These are phyloP conservation scores for Tephrocybe rancida DNA, from an alignment of 768 basidiomycete species.

Conservation along the genomic window DNA sequence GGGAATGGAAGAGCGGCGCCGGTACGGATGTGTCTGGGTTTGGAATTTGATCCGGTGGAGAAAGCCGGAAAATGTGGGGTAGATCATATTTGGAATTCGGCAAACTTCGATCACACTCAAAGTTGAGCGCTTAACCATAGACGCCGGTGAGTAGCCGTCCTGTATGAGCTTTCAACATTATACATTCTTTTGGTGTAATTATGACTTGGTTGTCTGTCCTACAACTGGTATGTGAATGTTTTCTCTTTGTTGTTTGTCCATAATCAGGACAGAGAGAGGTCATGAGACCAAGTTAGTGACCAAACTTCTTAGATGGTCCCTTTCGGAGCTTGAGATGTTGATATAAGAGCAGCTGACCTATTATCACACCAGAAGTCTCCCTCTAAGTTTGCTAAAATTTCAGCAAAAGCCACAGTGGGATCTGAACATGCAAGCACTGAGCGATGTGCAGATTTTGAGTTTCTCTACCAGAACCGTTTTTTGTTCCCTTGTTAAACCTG, in stretches of 20 bases:
- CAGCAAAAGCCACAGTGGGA: too few species aligned
- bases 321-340: not conserved
- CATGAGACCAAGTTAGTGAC: not conserved
- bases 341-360: not conserved
- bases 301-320: not conserved
- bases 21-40: constrained; percentile 15
- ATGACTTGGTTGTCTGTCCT: too few species aligned
- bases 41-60: constrained; percentile 17
- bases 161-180: too few species aligned
- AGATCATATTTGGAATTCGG: constrained; percentile 20
- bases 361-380: not conserved
- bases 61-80: too few species aligned
- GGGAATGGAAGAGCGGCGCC: constrained; percentile 22
- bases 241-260: too few species aligned
- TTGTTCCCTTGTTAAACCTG: too few species aligned
- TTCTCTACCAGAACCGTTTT: too few species aligned
- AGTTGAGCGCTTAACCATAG: not conserved
- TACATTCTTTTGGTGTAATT: too few species aligned
- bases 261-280: not conserved
- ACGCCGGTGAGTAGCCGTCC: not conserved
- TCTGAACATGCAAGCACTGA: too few species aligned
- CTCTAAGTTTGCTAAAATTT: too few species aligned
- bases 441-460: too few species aligned
- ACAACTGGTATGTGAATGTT: too few species aligned
- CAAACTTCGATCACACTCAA: constrained; percentile 10